Percentiles rank a stretch among this genome's conserved stretches.
These are phyloP conservation scores for Nelumbo lutea DNA, from an alignment of 164 flowering plant genomes.

Conservation along the genomic window DNA sequence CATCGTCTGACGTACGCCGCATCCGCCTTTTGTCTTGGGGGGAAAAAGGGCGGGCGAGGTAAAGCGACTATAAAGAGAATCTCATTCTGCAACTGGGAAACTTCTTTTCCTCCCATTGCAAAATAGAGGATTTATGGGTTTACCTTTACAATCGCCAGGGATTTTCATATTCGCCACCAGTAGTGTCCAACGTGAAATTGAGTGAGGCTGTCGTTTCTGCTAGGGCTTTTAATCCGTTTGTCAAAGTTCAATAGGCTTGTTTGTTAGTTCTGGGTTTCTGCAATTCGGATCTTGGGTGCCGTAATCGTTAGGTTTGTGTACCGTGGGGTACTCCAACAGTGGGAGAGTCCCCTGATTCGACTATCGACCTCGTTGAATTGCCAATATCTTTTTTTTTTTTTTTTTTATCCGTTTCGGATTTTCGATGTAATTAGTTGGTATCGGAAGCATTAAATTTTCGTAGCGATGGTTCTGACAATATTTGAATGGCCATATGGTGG, in stretches of 20 bases:
- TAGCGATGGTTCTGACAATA: constrained; percentile 22
- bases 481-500: constrained; percentile 43
- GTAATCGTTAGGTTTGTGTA: neutral
- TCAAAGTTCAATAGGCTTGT: no score
- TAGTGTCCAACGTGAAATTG: neutral
- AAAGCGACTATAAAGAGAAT: constrained; percentile 1
- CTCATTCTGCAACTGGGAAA: neutral
- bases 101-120: neutral
- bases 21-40: neutral
- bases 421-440: constrained; percentile 2
- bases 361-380: neutral
- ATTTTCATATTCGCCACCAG: neutral
- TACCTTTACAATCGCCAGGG: neutral
- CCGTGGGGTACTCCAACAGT: neutral
- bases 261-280: neutral
- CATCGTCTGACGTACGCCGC: constrained; percentile 8
- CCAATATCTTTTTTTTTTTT: neutral
- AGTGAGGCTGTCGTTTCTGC: neutral
- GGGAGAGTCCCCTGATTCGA: neutral
- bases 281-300: constrained; percentile 1
- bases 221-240: constrained; percentile 9
- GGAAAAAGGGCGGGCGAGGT: neutral
- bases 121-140: neutral
- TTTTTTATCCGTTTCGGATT: neutral
- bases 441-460: neutral